A percentile compares a stretch with the other conserved stretches of the same genome.
Evolutionary conservation across 2,329 filamentous ascomycete species (phyloP).

Genomic region (Sarocladiaceae sp.): DNA sequence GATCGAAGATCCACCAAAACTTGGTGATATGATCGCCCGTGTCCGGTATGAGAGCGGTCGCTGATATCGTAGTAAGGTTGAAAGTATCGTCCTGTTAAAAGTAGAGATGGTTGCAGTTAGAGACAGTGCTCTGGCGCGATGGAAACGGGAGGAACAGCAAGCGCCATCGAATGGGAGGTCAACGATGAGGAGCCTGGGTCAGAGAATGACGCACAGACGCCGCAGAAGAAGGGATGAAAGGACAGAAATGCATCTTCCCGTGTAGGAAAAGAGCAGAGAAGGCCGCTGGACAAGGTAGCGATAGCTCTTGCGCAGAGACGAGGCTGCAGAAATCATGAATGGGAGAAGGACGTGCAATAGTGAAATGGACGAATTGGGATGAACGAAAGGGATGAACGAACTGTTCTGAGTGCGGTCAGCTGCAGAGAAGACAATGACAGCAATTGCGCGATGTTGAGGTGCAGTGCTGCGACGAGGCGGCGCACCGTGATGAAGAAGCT

Average conservation of each 20-base stretch:
- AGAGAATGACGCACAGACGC: neutral
- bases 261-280: conserved; percentile 21
- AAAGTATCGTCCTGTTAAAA: neutral
- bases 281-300: conserved; percentile 17
- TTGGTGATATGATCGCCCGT: neutral
- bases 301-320: conserved; percentile 8
- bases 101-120: conserved; percentile 17
- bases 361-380: conserved; percentile 14
- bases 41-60: conserved; percentile 1
- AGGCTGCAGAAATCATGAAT: conserved; percentile 11
- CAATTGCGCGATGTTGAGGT: conserved; percentile 6
- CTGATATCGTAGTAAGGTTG: too few relatives aligned
- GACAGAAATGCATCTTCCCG: conserved; percentile 15
- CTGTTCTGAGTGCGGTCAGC: conserved; percentile 19
- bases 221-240: conserved; percentile 6
- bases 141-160: conserved; percentile 2
- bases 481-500: conserved; percentile 8
- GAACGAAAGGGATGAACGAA: conserved; percentile 22
- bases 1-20: too few relatives aligned
- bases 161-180: conserved; percentile 5
- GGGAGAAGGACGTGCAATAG: conserved; percentile 10
- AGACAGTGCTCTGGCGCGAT: conserved; percentile 11
- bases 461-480: conserved; percentile 8
- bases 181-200: conserved; percentile 16
- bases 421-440: neutral